Evolutionary conservation across 2,329 filamentous ascomycete genomes (phyloP).

Genomic region (Calcarisporium arbuscula): DNA sequence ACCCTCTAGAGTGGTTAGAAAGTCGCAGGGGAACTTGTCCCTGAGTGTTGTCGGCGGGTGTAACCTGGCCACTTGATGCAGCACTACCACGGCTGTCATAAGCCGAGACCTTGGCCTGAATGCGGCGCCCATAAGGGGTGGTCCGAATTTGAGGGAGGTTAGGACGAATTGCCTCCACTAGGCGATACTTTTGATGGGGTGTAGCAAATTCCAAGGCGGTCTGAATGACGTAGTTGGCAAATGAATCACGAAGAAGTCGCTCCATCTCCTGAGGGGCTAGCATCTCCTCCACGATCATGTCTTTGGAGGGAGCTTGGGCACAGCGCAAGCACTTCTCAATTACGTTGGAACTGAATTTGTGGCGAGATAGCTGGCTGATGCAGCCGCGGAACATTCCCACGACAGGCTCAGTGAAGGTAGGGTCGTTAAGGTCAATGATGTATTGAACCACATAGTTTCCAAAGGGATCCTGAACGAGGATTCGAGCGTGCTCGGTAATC

Average conservation of each 20-base stretch:
- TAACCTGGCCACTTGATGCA: conserved; percentile 41
- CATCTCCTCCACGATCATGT: conserved; percentile 81
- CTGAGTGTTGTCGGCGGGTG: conserved; percentile 45
- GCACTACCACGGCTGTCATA: conserved; percentile 44
- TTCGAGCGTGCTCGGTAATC: conserved; percentile 83
- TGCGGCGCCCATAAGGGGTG: conserved; percentile 90
- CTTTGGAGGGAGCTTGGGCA: conserved; percentile 66
- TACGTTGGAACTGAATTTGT: conserved; percentile 99
- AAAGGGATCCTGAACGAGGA: conserved; percentile 91
- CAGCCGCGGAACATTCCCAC: conserved; percentile 72
- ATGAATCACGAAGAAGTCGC: conserved; percentile 82
- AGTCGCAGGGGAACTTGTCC: conserved; percentile 49
- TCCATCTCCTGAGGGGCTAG: conserved; percentile 70
- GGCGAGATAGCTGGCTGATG: conserved; percentile 71
- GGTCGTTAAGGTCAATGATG: conserved; percentile 89
- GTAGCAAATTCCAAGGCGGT: conserved; percentile 86
- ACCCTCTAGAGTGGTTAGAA: conserved; percentile 34
- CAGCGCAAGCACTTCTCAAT: conserved; percentile 95
- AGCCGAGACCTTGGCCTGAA: conserved; percentile 76
- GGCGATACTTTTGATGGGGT: conserved; percentile 60
- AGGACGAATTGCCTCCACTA: conserved; percentile 81
- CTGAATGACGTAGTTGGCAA: conserved; percentile 97
- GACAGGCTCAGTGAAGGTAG: conserved; percentile 80
- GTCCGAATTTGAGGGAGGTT: conserved; percentile 78
- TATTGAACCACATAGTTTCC: conserved; percentile 99